These are phyloP conservation scores for Tolypocladium capitatum DNA, from an alignment of 2,329 filamentous ascomycete genomes.

Conservation along the genomic window DNA sequence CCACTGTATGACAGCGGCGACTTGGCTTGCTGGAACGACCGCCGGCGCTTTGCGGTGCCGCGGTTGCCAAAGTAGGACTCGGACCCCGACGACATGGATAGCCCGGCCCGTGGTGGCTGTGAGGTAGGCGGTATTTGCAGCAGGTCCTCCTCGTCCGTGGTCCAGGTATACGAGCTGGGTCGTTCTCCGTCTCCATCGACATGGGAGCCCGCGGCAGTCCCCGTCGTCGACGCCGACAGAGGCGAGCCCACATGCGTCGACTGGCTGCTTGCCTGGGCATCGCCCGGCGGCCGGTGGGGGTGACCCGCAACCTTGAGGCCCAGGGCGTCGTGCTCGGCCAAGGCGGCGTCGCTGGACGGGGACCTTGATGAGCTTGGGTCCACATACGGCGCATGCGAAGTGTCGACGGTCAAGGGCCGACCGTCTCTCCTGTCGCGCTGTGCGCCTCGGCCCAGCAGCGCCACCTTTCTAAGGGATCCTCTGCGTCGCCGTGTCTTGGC, in stretches of 20 bases:
- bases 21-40: constrained; percentile 39
- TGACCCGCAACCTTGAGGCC: constrained; percentile 35
- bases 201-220: neutral
- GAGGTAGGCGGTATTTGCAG: constrained; percentile 46
- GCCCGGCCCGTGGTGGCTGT: constrained; percentile 26
- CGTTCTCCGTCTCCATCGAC: constrained; percentile 9
- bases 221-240: constrained; percentile 8
- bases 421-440: constrained; percentile 45
- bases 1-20: constrained; percentile 46
- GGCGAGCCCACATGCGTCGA: constrained; percentile 10
- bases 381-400: constrained; percentile 15
- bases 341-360: constrained; percentile 8
- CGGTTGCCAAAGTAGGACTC: constrained; percentile 47
- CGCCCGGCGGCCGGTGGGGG: constrained; percentile 32
- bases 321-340: constrained; percentile 19
- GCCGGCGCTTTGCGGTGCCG: constrained; percentile 28
- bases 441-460: constrained; percentile 62
- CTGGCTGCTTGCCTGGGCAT: constrained; percentile 26
- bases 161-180: constrained; percentile 36
- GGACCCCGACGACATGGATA: constrained; percentile 40
- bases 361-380: constrained; percentile 7
- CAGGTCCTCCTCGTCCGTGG: constrained; percentile 73
- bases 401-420: constrained; percentile 31
- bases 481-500: constrained; percentile 54
- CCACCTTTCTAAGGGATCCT: constrained; percentile 78